Percentiles rank a stretch among this genome's conserved stretches.
phyloP scores from a whole-genome alignment of 1,284 basidiomycete genomes.

The Amylostereum chailletii region DNA sequence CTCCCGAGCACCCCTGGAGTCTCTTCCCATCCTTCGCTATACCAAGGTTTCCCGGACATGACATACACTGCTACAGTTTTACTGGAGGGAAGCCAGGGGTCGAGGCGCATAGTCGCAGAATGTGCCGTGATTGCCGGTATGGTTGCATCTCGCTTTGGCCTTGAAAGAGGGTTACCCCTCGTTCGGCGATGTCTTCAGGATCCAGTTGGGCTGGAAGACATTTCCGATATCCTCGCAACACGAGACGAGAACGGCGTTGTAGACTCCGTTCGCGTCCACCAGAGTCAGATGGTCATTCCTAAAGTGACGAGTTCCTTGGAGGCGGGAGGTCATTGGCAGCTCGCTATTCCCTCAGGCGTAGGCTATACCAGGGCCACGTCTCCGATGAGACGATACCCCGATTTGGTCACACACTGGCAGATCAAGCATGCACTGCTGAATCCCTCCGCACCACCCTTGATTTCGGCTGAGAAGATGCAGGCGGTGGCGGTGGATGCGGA shows the following conservation, averaged over 20 bases:
- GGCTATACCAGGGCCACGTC: conserved; percentile 84
- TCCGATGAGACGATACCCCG: conserved; percentile 80
- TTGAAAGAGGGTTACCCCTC: neutral
- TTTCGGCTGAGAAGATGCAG: conserved; percentile 35
- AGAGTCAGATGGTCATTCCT: no score
- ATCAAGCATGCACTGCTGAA: conserved; percentile 73
- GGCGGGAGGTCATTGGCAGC: conserved; percentile 46
- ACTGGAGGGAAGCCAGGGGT: neutral
- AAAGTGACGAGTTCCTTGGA: conserved; percentile 33
- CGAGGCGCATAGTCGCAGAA: neutral
- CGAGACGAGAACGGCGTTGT: conserved; percentile 32
- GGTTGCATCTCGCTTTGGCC: neutral
- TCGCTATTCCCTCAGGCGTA: conserved; percentile 64
- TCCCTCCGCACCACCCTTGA: conserved; percentile 10
- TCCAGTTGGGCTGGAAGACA: conserved; percentile 6
- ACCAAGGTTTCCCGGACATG: conserved; percentile 51
- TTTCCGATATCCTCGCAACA: conserved; percentile 18
- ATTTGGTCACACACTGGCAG: conserved; percentile 91
- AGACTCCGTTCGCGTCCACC: neutral
- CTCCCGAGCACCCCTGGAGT: conserved; percentile 14
- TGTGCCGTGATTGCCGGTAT: neutral
- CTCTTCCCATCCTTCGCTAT: conserved; percentile 22
- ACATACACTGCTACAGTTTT: conserved; percentile 23
- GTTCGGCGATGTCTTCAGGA: neutral
- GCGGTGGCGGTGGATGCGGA: conserved; percentile 15